Conservation (phyloP, 2,329 filamentous ascomycete species). For the Trichoderma breve region DNA sequence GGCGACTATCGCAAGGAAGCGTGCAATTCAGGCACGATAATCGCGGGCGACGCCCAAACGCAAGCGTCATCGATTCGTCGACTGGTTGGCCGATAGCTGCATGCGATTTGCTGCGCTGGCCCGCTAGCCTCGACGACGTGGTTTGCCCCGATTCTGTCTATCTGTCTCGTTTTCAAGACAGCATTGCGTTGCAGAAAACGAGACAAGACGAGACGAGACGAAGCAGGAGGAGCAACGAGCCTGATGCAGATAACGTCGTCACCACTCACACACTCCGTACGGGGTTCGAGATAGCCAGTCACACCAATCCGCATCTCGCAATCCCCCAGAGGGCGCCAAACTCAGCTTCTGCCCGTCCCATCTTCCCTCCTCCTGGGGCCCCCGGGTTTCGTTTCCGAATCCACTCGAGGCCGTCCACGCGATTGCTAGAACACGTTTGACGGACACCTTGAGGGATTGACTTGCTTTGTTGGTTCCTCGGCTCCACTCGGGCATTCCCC, state of each 20-base stretch:
- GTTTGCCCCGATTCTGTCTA: not conserved
- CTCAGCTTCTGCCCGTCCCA: not conserved
- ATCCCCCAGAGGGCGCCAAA: not conserved
- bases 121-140: not conserved
- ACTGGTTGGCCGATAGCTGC: conserved; percentile 14
- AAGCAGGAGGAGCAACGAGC: not conserved
- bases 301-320: not conserved
- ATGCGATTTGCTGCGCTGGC: not conserved
- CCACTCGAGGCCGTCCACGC: conserved; percentile 15
- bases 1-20: not conserved
- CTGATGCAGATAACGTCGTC: conserved; percentile 7
- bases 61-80: conserved; percentile 1
- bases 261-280: conserved; percentile 2
- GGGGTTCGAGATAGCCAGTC: not conserved
- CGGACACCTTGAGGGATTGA: not conserved
- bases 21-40: conserved; percentile 1
- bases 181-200: not conserved
- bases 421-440: conserved; percentile 1
- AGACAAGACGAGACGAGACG: not conserved
- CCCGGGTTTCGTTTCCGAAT: conserved; percentile 5
- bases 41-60: not conserved
- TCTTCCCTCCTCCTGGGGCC: not conserved
- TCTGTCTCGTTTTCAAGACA: not conserved
- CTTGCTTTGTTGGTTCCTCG: conserved; percentile 4
- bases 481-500: conserved; percentile 1